Evolutionary conservation across 768 basidiomycete genomes (phyloP).

Genomic region (Rhizopogon rudus): DNA sequence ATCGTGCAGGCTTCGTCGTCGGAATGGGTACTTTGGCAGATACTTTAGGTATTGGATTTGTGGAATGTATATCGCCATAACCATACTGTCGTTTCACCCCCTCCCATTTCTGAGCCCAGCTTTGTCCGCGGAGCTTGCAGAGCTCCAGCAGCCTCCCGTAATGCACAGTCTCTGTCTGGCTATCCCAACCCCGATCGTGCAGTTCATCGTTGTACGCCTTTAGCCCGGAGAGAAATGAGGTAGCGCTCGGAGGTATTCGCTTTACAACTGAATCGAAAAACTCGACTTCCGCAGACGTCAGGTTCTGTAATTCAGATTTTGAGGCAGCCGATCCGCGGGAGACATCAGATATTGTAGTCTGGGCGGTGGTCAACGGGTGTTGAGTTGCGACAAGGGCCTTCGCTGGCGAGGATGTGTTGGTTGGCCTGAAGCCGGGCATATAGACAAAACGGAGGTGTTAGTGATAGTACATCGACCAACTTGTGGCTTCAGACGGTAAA

Average conservation of each 20-base stretch:
- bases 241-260: slow-evolving; percentile 62
- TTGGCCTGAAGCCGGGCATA: slow-evolving; percentile 45
- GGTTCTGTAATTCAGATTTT: slow-evolving; percentile 43
- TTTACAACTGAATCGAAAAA: slow-evolving; percentile 72
- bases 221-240: slow-evolving; percentile 76
- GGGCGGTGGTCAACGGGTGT: slow-evolving; percentile 2
- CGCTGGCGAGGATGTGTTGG: slow-evolving; percentile 43
- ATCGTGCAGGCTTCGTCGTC: slow-evolving; percentile 17
- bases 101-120: slow-evolving; percentile 82
- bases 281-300: slow-evolving; percentile 55
- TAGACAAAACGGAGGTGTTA: slow-evolving; percentile 1
- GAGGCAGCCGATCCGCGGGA: slow-evolving; percentile 38
- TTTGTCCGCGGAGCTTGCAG: slow-evolving; percentile 72
- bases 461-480: neutral
- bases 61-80: slow-evolving; percentile 24
- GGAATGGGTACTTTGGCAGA: slow-evolving; percentile 12
- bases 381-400: slow-evolving; percentile 21
- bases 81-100: slow-evolving; percentile 56
- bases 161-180: slow-evolving; percentile 70
- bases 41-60: slow-evolving; percentile 8
- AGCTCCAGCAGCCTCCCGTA: slow-evolving; percentile 82
- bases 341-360: slow-evolving; percentile 25
- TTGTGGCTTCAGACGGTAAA: neutral
- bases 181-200: slow-evolving; percentile 68
- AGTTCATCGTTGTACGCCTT: slow-evolving; percentile 82